Evolutionary conservation across 345 rosid species (phyloP), one percentile per base, ranked within the genome.

Genomic region (Lagerstroemia speciosa): DNA sequence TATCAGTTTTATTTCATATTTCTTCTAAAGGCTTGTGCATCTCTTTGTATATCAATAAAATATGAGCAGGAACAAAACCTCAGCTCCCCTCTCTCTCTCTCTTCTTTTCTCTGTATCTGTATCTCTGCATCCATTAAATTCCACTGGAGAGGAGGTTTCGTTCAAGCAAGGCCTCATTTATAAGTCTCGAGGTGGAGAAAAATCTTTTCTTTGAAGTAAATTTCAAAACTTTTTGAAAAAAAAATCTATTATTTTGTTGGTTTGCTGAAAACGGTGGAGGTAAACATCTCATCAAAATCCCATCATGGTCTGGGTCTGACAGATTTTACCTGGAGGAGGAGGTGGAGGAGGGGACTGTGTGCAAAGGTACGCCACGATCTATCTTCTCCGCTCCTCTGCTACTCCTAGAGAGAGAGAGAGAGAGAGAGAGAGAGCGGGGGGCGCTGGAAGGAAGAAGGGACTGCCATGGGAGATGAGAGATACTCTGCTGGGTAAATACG

Each of bases 131-230:
- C 34, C 12, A 58, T n/a, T 58, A 58, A 58, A 58, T 58, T 58
- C 32, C 15, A 58, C 26, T 45, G 46, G 26, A 10, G 70, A 61
- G 0, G 67, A 69, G 72, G 60, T 69, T 69, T 43, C 66, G 32
- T 69, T 30, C 58, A 69, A 69, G 72, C 65, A 69, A 69, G 17
- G 32, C 30, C 58, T 30, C n/a, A 22, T 46, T 63, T 26, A 57
- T 65, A 16, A 33, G 34, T 5, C 30, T n/a, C 41, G 6, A 27
- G 34, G 0, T 8, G 37, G 11, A 30, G 10, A 29, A 31, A 32
- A 62, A 17, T 17, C 33, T 31, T 16, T 34, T 3, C 2, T 16
- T 29, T 2, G 9, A 33, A 62, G 40, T 32, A 41, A 15, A 62
- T 22, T 48, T 48, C 55, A 19, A 30, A 29, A 12, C 12, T 5